A percentile compares a stretch with the other conserved stretches of the same genome.
Conservation (phyloP, 768 basidiomycete species). For the Collybia mongolica region DNA sequence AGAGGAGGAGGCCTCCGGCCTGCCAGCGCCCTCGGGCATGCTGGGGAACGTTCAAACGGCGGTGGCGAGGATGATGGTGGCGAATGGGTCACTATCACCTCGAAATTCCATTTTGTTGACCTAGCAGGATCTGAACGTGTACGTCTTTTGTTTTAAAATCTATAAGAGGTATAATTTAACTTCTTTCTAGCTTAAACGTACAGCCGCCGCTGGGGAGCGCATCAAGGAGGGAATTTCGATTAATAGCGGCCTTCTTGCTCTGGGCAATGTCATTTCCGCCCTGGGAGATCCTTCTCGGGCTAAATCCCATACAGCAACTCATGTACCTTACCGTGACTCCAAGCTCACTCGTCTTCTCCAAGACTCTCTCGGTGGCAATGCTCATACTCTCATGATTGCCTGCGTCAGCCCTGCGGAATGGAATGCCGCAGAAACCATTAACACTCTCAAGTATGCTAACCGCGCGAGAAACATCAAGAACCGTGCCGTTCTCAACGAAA, state of each 20-base stretch:
- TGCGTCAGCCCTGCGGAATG: slow-evolving; percentile 96
- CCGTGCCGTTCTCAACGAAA: slow-evolving; percentile 85
- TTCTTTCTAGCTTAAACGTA: slow-evolving; percentile 78
- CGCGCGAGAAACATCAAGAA: slow-evolving; percentile 98
- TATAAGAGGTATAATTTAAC: slow-evolving; percentile 16
- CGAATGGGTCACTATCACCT: slow-evolving; percentile 88
- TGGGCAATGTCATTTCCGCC: slow-evolving; percentile 98
- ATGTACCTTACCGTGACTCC: slow-evolving; percentile 97
- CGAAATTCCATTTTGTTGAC: slow-evolving; percentile 99
- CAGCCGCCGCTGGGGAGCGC: slow-evolving; percentile 92
- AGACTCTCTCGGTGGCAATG: slow-evolving; percentile 97
- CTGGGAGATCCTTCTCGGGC: slow-evolving; percentile 91
- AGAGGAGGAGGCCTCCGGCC: slow-evolving; percentile 69
- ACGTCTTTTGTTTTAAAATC: slow-evolving; percentile 22
- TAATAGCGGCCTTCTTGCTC: slow-evolving; percentile 92
- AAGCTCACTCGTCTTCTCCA: slow-evolving; percentile 95
- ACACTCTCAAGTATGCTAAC: slow-evolving; percentile 96
- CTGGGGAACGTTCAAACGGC: slow-evolving; percentile 42
- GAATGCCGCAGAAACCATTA: slow-evolving; percentile 92
- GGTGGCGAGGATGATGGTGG: slow-evolving; percentile 61
- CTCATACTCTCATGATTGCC: slow-evolving; percentile 98
- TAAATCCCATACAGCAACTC: slow-evolving; percentile 79
- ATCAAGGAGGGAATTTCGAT: slow-evolving; percentile 99
- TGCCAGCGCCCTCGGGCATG: slow-evolving; percentile 76
- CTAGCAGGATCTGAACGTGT: slow-evolving; percentile 95